phyloP scores from a whole-genome alignment of 2,329 filamentous ascomycete genomes.

The Aotearoamyces nothofagi region DNA sequence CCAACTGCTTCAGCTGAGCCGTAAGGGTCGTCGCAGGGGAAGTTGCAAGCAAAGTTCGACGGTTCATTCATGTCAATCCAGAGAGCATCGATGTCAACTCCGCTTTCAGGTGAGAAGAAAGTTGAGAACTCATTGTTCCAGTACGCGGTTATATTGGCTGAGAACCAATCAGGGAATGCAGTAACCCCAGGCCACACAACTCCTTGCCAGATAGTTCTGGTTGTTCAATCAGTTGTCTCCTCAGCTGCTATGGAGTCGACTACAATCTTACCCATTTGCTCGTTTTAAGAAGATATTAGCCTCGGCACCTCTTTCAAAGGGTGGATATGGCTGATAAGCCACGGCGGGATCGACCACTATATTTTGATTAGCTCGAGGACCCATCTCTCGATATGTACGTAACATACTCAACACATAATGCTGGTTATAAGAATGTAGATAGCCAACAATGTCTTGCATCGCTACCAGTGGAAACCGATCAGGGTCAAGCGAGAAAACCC shows the following conservation, averaged over 20 bases:
- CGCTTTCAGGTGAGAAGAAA: too few species aligned
- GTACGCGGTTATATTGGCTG: too few species aligned
- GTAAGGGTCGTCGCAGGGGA: constrained; percentile 33
- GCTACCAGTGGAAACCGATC: too few species aligned
- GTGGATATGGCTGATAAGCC: constrained; percentile 35
- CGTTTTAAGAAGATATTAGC: constrained; percentile 13
- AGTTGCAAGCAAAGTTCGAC: constrained; percentile 33
- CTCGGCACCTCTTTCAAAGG: constrained; percentile 34
- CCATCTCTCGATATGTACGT: too few species aligned
- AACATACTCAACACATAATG: constrained; percentile 54
- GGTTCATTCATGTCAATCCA: constrained; percentile 58
- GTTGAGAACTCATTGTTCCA: too few species aligned
- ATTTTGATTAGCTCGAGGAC: too few species aligned
- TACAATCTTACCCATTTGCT: constrained; percentile 13
- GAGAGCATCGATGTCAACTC: too few species aligned
- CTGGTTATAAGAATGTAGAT: constrained; percentile 49
- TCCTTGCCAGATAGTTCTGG: too few species aligned
- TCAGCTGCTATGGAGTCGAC: constrained; percentile 51
- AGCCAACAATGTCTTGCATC: too few species aligned
- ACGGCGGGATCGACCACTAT: constrained; percentile 62
- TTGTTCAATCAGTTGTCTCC: constrained; percentile 34
- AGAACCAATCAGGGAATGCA: constrained; percentile 21
- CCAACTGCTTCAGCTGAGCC: constrained; percentile 25
- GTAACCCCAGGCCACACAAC: constrained; percentile 64
- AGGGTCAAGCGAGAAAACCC: constrained; percentile 45